Evolutionary conservation across 805 yeast species (phyloP).

Genomic region (Hanseniaspora singularis): DNA sequence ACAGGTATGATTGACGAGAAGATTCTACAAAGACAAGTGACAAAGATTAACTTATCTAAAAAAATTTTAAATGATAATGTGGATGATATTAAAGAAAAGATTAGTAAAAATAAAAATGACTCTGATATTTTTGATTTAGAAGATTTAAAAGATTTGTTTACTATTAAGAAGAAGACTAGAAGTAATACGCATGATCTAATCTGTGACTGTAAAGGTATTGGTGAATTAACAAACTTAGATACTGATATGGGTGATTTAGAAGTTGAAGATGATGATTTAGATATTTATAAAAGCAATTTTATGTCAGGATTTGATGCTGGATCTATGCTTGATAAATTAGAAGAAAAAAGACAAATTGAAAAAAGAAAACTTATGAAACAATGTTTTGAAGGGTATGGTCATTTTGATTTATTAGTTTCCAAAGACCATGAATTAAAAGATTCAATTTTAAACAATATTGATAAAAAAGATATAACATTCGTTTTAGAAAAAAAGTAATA

Average conservation of each 20-base stretch:
- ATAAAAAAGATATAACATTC: conserved; percentile 3
- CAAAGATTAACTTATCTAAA: conserved; percentile 68
- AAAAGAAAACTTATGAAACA: conserved; percentile 39
- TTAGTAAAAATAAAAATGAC: conserved; percentile 31
- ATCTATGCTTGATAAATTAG: conserved; percentile 21
- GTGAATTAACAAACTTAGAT: too few relatives aligned
- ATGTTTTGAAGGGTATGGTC: conserved; percentile 52
- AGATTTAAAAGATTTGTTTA: conserved; percentile 67
- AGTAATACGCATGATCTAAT: conserved; percentile 72
- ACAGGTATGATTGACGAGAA: conserved; percentile 91
- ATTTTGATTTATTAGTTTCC: conserved; percentile 39
- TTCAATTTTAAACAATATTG: conserved; percentile 13
- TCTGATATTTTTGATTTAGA: conserved; percentile 50
- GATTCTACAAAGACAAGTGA: conserved; percentile 79
- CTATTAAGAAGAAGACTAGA: conserved; percentile 36
- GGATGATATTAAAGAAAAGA: conserved; percentile 20
- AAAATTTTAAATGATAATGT: conserved; percentile 41
- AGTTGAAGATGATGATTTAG: conserved; percentile 15
- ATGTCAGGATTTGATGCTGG: conserved; percentile 42
- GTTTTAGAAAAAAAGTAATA: conserved; percentile 19
- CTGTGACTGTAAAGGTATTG: conserved; percentile 50
- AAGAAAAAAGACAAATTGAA: conserved; percentile 20
- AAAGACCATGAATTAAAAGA: conserved; percentile 13
- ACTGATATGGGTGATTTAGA: too few relatives aligned
- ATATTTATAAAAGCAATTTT: conserved; percentile 5